Evolutionary conservation across 2,329 filamentous ascomycete genomes (phyloP).

Genomic region (Byssochlamys sp.): DNA sequence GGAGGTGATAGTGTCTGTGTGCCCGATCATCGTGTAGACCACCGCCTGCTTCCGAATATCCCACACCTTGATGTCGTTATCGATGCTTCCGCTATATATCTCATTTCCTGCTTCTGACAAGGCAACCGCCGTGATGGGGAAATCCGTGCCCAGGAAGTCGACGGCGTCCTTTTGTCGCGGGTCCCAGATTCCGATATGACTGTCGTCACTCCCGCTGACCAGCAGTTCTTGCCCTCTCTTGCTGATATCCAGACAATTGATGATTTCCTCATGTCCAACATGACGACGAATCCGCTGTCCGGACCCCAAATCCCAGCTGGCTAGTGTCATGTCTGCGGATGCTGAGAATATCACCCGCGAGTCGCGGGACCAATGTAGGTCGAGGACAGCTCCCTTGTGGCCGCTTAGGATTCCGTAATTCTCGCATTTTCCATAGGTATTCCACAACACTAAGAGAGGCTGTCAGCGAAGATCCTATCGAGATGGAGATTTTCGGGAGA

Average conservation of each 20-base stretch:
- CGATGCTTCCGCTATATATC: slow-evolving; percentile 86
- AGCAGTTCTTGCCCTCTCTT: slow-evolving; percentile 82
- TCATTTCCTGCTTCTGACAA: slow-evolving; percentile 92
- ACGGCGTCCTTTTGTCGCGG: slow-evolving; percentile 79
- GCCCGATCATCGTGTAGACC: slow-evolving; percentile 77
- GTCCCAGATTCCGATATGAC: slow-evolving; percentile 91
- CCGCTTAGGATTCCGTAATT: slow-evolving; percentile 85
- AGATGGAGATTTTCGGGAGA: not conserved
- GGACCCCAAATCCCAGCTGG: slow-evolving; percentile 88
- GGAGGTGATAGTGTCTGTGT: slow-evolving; percentile 85
- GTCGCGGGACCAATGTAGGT: slow-evolving; percentile 94
- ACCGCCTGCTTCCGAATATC: slow-evolving; percentile 85
- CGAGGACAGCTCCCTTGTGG: slow-evolving; percentile 81
- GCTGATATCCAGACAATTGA: slow-evolving; percentile 83
- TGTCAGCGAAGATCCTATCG: not conserved
- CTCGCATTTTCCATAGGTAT: slow-evolving; percentile 81
- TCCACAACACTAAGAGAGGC: slow-evolving; percentile 65
- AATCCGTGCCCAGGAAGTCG: slow-evolving; percentile 81
- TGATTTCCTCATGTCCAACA: slow-evolving; percentile 85
- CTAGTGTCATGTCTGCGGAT: slow-evolving; percentile 84
- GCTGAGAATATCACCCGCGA: slow-evolving; percentile 83
- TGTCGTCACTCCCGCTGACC: slow-evolving; percentile 86
- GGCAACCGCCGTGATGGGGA: slow-evolving; percentile 82
- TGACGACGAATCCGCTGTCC: slow-evolving; percentile 88
- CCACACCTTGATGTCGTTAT: slow-evolving; percentile 96